Evolutionary conservation across 441 rosid genomes (phyloP).

Genomic region (Croton laevigatus): DNA sequence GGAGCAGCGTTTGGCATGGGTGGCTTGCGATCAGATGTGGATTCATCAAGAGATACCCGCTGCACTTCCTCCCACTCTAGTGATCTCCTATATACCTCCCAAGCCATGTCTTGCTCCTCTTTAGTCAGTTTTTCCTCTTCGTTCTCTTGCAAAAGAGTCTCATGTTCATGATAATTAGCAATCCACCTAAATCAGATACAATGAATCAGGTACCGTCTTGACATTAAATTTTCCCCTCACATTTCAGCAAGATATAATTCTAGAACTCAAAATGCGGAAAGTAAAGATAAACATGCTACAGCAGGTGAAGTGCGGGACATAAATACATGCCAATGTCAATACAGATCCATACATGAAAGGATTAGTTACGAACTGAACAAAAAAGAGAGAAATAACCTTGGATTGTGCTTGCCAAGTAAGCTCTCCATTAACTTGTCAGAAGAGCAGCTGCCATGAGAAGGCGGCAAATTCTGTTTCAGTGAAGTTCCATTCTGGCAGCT

Average conservation of each 20-base stretch:
- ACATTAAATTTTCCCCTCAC: neutral
- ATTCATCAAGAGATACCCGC: slow-evolving; percentile 57
- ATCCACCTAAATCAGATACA: slow-evolving; percentile 65
- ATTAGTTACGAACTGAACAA: slow-evolving; percentile 10
- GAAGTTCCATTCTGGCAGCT: slow-evolving; percentile 36
- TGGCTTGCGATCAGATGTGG: slow-evolving; percentile 41
- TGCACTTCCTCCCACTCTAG: slow-evolving; percentile 96
- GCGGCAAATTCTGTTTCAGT: slow-evolving; percentile 50
- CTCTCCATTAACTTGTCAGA: slow-evolving; percentile 92
- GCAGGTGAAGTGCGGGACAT: neutral
- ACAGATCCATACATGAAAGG: neutral
- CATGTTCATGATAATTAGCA: slow-evolving; percentile 93
- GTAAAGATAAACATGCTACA: neutral
- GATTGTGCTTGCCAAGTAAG: slow-evolving; percentile 71
- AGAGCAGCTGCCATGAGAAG: slow-evolving; percentile 56
- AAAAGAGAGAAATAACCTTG: slow-evolving; percentile 41
- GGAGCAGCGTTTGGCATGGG: slow-evolving; percentile 23
- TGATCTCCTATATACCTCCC: slow-evolving; percentile 85
- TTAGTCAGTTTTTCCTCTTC: slow-evolving; percentile 95
- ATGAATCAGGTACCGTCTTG: neutral
- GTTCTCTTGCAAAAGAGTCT: slow-evolving; percentile 97
- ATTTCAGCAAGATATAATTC: neutral
- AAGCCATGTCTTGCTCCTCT: slow-evolving; percentile 99
- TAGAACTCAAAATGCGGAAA: slow-evolving; percentile 4
- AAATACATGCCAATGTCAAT: neutral